phyloP scores from a whole-genome alignment of 2,329 filamentous ascomycete species.

The Penicillium brevicompactum region DNA sequence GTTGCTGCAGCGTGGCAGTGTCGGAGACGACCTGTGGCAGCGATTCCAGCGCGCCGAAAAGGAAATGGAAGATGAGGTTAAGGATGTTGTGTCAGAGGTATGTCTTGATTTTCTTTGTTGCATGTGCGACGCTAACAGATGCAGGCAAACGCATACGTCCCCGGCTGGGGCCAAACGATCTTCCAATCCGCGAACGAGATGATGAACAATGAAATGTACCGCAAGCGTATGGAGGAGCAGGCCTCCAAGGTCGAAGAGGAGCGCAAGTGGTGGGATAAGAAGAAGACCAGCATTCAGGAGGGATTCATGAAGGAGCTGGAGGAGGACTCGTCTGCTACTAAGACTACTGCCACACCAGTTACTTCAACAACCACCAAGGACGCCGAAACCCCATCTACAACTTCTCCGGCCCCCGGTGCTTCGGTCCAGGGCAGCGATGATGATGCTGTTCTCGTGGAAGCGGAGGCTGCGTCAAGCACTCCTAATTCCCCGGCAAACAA shows the following conservation, averaged over 20 bases:
- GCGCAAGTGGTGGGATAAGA: slow-evolving; percentile 91
- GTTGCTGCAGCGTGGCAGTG: slow-evolving; percentile 83
- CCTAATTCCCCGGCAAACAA: slow-evolving; percentile 25
- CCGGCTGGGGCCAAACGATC: slow-evolving; percentile 90
- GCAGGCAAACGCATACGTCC: slow-evolving; percentile 85
- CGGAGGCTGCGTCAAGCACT: slow-evolving; percentile 46
- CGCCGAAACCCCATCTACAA: slow-evolving; percentile 26
- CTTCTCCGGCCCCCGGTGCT: slow-evolving; percentile 36
- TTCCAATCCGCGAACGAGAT: slow-evolving; percentile 99
- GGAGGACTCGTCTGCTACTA: slow-evolving; percentile 16
- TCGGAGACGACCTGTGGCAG: slow-evolving; percentile 95
- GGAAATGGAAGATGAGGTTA: slow-evolving; percentile 94
- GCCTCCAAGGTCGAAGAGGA: slow-evolving; percentile 71
- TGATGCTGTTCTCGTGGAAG: slow-evolving; percentile 77
- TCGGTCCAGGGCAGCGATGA: slow-evolving; percentile 59
- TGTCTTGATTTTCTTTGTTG: slow-evolving; percentile 24
- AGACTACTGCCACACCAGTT: slow-evolving; percentile 12
- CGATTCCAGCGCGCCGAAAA: slow-evolving; percentile 89
- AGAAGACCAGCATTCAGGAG: slow-evolving; percentile 69
- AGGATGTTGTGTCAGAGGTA: slow-evolving; percentile 92
- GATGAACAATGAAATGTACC: slow-evolving; percentile 77
- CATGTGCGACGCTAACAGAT: background rate
- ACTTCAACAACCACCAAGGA: slow-evolving; percentile 14
- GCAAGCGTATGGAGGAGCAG: slow-evolving; percentile 73
- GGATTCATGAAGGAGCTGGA: slow-evolving; percentile 84